phyloP scores from a whole-genome alignment of 2,329 filamentous ascomycete genomes.

The Arthroderma sp. region DNA sequence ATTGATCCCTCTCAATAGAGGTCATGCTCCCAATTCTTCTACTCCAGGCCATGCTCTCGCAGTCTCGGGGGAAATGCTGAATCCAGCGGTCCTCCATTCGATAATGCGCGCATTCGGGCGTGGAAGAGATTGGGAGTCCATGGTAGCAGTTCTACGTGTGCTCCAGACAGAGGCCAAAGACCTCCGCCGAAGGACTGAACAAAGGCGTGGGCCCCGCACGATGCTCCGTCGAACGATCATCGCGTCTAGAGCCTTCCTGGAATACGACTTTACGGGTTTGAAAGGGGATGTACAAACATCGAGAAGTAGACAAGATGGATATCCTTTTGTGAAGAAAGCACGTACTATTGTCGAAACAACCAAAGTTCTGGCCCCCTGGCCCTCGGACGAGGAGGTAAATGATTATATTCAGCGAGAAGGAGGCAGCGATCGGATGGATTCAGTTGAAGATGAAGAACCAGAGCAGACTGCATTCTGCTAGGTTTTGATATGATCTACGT shows the following conservation, averaged over 20 bases:
- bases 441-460: too few relatives aligned
- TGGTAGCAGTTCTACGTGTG: slow-evolving; percentile 33
- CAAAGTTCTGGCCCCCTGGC: slow-evolving; percentile 25
- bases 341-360: slow-evolving; percentile 27
- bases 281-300: not conserved
- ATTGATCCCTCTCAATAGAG: not conserved
- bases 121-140: slow-evolving; percentile 29
- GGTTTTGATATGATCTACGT: not conserved
- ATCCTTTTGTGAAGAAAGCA: slow-evolving; percentile 20
- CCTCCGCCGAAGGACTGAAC: slow-evolving; percentile 26
- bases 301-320: too few relatives aligned
- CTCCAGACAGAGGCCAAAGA: slow-evolving; percentile 32
- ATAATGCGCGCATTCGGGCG: slow-evolving; percentile 33
- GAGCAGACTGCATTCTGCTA: not conserved
- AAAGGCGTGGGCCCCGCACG: slow-evolving; percentile 26
- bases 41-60: not conserved
- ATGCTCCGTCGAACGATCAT: slow-evolving; percentile 32
- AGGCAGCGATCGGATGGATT: too few relatives aligned
- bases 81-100: slow-evolving; percentile 30
- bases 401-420: slow-evolving; percentile 23
- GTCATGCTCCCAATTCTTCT: not conserved
- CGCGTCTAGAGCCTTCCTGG: slow-evolving; percentile 31
- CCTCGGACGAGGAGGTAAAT: slow-evolving; percentile 30
- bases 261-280: slow-evolving; percentile 21
- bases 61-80: slow-evolving; percentile 16